Evolutionary conservation across 148 eudicot genomes (phyloP).

Genomic region (Dianthus caryophyllus): DNA sequence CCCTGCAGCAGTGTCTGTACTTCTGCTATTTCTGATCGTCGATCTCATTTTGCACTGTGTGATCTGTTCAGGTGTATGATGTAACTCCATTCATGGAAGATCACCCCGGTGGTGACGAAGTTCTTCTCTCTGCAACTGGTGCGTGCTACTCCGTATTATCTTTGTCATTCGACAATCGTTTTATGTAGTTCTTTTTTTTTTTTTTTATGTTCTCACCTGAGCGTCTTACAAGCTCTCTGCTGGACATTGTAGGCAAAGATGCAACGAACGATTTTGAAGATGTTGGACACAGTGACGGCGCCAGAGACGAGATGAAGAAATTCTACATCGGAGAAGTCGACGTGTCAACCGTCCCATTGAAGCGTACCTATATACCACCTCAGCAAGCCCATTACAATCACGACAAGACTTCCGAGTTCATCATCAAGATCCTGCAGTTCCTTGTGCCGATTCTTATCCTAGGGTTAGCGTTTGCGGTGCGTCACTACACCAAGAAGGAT

Average conservation of each 20-base stretch:
- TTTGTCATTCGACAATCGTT: neutral
- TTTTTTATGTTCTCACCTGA: neutral
- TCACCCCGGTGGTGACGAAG: conserved; percentile 97
- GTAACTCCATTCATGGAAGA: conserved; percentile 91
- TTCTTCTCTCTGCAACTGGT: conserved; percentile 87
- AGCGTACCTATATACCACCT: conserved; percentile 45
- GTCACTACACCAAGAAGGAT: conserved; percentile 68
- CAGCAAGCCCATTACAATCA: conserved; percentile 49
- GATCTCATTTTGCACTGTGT: conserved; percentile 5
- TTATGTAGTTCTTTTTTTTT: neutral
- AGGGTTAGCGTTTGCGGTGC: conserved; percentile 66
- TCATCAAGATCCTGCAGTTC: conserved; percentile 69
- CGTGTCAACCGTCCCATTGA: conserved; percentile 46
- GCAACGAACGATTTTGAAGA: conserved; percentile 86
- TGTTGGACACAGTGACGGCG: conserved; percentile 73
- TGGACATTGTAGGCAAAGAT: conserved; percentile 57
- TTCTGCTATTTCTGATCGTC: neutral
- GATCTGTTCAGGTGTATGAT: conserved; percentile 67
- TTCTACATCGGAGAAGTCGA: conserved; percentile 68
- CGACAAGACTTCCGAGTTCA: conserved; percentile 48
- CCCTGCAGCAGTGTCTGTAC: neutral
- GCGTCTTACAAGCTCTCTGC: neutral
- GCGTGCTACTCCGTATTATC: neutral
- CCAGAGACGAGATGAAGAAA: conserved; percentile 60
- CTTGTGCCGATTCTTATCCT: conserved; percentile 62